phyloP scores from a whole-genome alignment of 148 eudicot species.

The Silene conica region DNA sequence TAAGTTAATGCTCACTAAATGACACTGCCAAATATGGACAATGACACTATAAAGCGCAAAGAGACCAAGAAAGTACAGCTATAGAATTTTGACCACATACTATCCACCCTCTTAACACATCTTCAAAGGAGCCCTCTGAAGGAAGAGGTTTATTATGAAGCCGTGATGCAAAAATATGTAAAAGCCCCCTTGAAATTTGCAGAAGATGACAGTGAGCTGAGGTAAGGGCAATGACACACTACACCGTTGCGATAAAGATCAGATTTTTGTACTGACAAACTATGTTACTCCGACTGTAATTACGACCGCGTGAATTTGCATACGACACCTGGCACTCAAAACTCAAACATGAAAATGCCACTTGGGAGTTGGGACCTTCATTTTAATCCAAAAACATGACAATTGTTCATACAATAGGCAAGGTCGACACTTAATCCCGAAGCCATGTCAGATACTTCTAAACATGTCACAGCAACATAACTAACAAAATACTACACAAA shows the following conservation, averaged over 20 bases:
- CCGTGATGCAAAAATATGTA: too few relatives aligned
- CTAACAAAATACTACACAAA: neutral
- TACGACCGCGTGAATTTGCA: too few relatives aligned
- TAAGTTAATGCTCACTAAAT: neutral
- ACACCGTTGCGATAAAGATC: neutral
- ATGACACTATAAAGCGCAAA: neutral
- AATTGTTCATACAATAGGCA: too few relatives aligned
- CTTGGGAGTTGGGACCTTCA: neutral
- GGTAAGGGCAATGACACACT: neutral
- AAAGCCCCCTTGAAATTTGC: neutral
- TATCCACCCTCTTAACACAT: neutral
- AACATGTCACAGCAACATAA: too few relatives aligned
- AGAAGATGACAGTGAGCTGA: neutral
- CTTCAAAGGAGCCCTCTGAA: too few relatives aligned
- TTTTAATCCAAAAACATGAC: neutral
- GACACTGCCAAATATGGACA: neutral
- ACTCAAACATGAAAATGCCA: neutral
- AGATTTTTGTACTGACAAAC: neutral
- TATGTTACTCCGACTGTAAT: too few relatives aligned
- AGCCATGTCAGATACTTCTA: too few relatives aligned
- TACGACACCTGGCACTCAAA: neutral
- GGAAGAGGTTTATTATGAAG: too few relatives aligned
- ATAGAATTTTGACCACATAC: too few relatives aligned
- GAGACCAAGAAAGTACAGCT: neutral
- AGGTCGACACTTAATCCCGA: too few relatives aligned